A percentile compares a stretch with the other conserved stretches of the same genome.
Evolutionary conservation across 2,329 filamentous ascomycete species (phyloP).

Genomic region (Fusarium compactum): DNA sequence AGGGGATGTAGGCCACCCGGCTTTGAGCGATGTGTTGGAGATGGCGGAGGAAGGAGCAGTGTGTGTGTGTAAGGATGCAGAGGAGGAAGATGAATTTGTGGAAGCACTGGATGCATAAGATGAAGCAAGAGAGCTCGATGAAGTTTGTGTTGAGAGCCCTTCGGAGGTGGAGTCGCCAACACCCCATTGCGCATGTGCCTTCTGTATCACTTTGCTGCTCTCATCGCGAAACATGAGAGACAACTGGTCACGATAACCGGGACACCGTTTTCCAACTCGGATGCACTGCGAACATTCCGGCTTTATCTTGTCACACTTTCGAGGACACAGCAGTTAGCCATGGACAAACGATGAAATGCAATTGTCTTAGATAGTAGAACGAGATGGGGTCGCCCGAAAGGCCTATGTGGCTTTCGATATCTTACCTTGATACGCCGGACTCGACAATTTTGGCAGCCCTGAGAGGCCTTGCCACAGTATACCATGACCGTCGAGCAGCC

Average conservation of each 20-base stretch:
- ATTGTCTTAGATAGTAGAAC: neutral
- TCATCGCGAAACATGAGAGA: conserved; percentile 76
- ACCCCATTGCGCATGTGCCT: conserved; percentile 66
- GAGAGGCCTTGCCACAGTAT: conserved; percentile 68
- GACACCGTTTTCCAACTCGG: conserved; percentile 69
- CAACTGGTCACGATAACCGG: conserved; percentile 73
- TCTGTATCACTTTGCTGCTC: conserved; percentile 71
- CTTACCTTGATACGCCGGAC: conserved; percentile 67
- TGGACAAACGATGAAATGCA: neutral
- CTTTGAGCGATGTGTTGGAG: conserved; percentile 28
- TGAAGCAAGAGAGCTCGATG: conserved; percentile 43
- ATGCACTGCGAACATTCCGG: conserved; percentile 73
- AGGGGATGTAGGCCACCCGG: conserved; percentile 42
- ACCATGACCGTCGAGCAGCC: conserved; percentile 57
- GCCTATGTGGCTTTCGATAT: conserved; percentile 15
- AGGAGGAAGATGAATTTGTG: conserved; percentile 24
- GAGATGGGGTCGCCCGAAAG: neutral
- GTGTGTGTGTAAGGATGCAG: conserved; percentile 25
- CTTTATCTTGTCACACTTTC: conserved; percentile 69
- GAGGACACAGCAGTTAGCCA: conserved; percentile 23
- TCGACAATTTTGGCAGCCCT: conserved; percentile 66
- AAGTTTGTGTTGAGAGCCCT: conserved; percentile 30
- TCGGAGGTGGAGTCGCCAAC: conserved; percentile 44
- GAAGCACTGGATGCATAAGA: conserved; percentile 40
- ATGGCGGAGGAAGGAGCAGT: conserved; percentile 27